Conservation (phyloP, 768 basidiomycete genomes). For the Russula compacta region DNA sequence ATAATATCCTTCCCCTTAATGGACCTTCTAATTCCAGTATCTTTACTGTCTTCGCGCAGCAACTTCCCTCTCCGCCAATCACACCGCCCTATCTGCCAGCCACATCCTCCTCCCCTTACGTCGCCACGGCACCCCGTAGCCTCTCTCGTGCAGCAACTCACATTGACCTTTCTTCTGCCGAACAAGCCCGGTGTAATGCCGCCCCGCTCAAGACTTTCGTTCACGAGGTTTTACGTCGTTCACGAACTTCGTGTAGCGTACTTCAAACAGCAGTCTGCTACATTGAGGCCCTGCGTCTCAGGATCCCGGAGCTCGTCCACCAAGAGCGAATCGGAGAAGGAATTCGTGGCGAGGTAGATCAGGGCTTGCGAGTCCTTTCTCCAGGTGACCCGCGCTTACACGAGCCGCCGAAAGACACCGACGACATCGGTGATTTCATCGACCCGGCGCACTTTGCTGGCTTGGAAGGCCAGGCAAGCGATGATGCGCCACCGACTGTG, state of each 20-base stretch:
- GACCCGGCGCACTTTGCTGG: constrained; percentile 3
- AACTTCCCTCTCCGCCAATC: constrained; percentile 47
- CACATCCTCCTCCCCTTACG: constrained; percentile 25
- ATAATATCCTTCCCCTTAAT: constrained; percentile 23
- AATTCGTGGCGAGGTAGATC: constrained; percentile 33
- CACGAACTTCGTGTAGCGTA: constrained; percentile 73
- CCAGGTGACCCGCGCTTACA: constrained; percentile 28
- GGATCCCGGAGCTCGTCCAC: constrained; percentile 52
- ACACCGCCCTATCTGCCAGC: constrained; percentile 36
- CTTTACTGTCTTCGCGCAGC: constrained; percentile 28
- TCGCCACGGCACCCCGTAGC: constrained; percentile 22
- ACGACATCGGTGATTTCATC: constrained; percentile 18
- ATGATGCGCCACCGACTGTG: constrained; percentile 10
- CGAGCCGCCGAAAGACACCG: constrained; percentile 35
- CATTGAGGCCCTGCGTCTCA: constrained; percentile 69
- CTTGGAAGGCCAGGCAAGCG: background rate
- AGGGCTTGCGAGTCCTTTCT: constrained; percentile 34
- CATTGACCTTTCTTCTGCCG: constrained; percentile 17
- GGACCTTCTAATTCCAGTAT: constrained; percentile 16
- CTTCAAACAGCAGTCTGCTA: constrained; percentile 86
- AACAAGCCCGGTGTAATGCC: constrained; percentile 28
- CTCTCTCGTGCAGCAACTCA: constrained; percentile 25
- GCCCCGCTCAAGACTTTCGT: constrained; percentile 71
- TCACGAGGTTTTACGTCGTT: constrained; percentile 81
- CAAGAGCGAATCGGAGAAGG: constrained; percentile 41